Percentiles rank a stretch among this genome's conserved stretches.
Evolutionary conservation across 2,329 filamentous ascomycete genomes (phyloP).

Genomic region (Aspergillus unguis): DNA sequence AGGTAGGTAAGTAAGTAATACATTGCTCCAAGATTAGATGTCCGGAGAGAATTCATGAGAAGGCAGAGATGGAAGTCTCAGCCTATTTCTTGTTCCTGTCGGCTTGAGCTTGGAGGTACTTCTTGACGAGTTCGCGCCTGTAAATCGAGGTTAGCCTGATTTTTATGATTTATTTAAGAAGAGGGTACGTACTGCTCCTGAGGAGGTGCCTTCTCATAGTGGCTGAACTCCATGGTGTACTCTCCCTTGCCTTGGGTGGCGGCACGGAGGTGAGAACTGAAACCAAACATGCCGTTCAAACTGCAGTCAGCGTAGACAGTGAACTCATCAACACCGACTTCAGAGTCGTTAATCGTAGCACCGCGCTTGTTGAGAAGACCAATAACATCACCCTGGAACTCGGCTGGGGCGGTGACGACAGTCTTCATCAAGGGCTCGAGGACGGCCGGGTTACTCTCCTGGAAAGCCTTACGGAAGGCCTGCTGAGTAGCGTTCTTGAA

Average conservation of each 20-base stretch:
- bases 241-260: slow-evolving; percentile 98
- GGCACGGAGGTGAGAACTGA: slow-evolving; percentile 83
- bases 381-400: slow-evolving; percentile 96
- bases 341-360: slow-evolving; percentile 90
- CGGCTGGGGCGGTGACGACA: slow-evolving; percentile 88
- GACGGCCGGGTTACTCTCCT: slow-evolving; percentile 73
- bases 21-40: slow-evolving; percentile 11
- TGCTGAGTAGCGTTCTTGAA: slow-evolving; percentile 94
- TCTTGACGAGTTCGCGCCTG: slow-evolving; percentile 64
- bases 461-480: slow-evolving; percentile 93
- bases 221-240: slow-evolving; percentile 98
- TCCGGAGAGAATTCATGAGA: slow-evolving; percentile 9
- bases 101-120: slow-evolving; percentile 64
- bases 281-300: slow-evolving; percentile 97
- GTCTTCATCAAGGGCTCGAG: slow-evolving; percentile 98
- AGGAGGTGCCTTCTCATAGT: slow-evolving; percentile 81
- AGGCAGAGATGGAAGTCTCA: slow-evolving; percentile 3
- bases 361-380: slow-evolving; percentile 96
- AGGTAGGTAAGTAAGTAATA: slow-evolving; percentile 16
- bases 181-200: slow-evolving; percentile 73
- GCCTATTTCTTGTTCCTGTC: slow-evolving; percentile 61
- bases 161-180: not conserved
- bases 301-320: slow-evolving; percentile 88
- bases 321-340: slow-evolving; percentile 91
- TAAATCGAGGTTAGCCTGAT: slow-evolving; percentile 12